phyloP scores from a whole-genome alignment of 1,284 basidiomycete genomes.

The Tilletia indica region DNA sequence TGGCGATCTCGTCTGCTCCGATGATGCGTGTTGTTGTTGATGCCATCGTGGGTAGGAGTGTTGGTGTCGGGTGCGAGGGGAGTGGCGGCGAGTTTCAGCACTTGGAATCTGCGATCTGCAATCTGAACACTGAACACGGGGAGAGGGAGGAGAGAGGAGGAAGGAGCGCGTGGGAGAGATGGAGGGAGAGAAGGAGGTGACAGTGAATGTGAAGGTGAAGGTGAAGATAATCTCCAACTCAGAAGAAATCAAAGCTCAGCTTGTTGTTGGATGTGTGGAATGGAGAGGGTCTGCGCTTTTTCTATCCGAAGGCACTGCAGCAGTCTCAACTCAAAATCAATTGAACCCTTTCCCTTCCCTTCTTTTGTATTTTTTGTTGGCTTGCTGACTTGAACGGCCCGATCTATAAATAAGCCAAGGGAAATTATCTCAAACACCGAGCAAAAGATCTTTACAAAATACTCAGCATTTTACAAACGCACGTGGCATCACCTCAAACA shows the following conservation, averaged over 20 bases:
- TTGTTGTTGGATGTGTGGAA: too few species aligned
- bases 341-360: background rate
- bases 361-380: background rate
- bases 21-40: slow-evolving; percentile 29
- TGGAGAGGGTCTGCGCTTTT: too few species aligned
- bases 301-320: background rate
- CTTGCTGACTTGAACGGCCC: background rate
- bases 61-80: background rate
- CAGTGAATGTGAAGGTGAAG: background rate
- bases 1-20: slow-evolving; percentile 34
- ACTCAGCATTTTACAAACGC: background rate
- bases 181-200: background rate
- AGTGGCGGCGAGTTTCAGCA: background rate
- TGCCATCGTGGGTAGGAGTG: background rate
- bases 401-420: background rate
- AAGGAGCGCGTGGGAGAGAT: background rate
- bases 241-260: too few species aligned
- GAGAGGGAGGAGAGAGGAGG: too few species aligned
- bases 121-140: too few species aligned
- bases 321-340: background rate
- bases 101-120: too few species aligned
- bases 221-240: background rate
- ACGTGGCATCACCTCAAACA: too few species aligned
- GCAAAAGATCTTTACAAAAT: background rate
- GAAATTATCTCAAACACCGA: background rate